Percentiles rank a stretch among this genome's conserved stretches.
phyloP scores from a whole-genome alignment of 2,329 filamentous ascomycete genomes.

The Iodosphaeria phyllophila region DNA sequence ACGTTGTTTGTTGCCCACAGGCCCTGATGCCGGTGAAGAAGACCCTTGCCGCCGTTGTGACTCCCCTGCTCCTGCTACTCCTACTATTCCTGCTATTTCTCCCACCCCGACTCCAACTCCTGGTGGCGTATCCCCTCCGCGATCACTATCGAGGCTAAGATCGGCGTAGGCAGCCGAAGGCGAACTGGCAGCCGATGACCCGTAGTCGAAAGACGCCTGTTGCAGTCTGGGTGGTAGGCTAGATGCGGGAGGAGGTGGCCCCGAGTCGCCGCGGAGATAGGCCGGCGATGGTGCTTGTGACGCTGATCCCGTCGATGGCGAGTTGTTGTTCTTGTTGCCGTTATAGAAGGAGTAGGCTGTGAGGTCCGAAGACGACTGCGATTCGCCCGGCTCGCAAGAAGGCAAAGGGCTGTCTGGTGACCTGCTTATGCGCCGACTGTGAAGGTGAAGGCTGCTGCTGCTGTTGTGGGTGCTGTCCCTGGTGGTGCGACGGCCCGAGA shows the following conservation, averaged over 20 bases:
- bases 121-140: constrained; percentile 22
- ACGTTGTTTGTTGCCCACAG: too few species aligned
- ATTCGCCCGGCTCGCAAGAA: constrained; percentile 32
- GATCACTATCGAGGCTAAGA: constrained; percentile 36
- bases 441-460: too few species aligned
- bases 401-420: constrained; percentile 27
- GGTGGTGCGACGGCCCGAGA: constrained; percentile 27
- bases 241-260: constrained; percentile 26
- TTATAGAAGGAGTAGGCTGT: constrained; percentile 29
- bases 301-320: too few species aligned
- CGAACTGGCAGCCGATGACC: constrained; percentile 36
- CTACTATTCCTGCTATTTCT: too few species aligned
- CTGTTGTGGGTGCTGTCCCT: constrained; percentile 19
- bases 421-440: too few species aligned
- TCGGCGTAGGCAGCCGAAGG: constrained; percentile 38
- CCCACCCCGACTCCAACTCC: too few species aligned
- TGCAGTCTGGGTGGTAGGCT: constrained; percentile 34
- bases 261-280: constrained; percentile 12
- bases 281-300: constrained; percentile 16
- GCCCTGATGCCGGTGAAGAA: too few species aligned
- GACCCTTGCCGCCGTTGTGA: too few species aligned
- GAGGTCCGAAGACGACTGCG: too few species aligned
- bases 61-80: too few species aligned
- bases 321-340: constrained; percentile 19
- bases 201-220: constrained; percentile 27